Evolutionary conservation across 2,329 filamentous ascomycete genomes (phyloP).

Genomic region (Hypoxylon rubiginosum): DNA sequence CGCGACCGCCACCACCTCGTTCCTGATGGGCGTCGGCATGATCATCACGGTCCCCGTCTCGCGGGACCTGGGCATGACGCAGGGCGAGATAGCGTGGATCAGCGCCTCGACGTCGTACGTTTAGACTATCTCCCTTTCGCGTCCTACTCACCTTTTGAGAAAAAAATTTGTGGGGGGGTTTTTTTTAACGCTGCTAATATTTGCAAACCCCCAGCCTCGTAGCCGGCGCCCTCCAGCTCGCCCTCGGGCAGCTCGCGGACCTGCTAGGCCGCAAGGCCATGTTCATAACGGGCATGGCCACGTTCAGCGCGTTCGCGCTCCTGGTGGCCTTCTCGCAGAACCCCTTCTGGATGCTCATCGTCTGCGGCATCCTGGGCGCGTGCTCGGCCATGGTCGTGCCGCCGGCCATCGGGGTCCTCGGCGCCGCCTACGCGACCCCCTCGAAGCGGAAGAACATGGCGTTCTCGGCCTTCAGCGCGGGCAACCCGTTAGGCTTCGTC

Average conservation of each 20-base stretch:
- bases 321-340: constrained; percentile 71
- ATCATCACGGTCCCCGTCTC: constrained; percentile 74
- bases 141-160: too few species aligned
- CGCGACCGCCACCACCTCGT: constrained; percentile 73
- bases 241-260: constrained; percentile 75
- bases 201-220: constrained; percentile 61
- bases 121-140: too few species aligned
- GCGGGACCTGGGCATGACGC: constrained; percentile 71
- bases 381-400: constrained; percentile 73
- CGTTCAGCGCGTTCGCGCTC: constrained; percentile 69
- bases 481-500: constrained; percentile 55
- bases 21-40: constrained; percentile 70
- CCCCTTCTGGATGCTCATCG: constrained; percentile 70
- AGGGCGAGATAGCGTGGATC: constrained; percentile 77
- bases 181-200: constrained; percentile 24
- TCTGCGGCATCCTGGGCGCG: constrained; percentile 75
- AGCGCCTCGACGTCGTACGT: constrained; percentile 70
- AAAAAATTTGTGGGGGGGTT: too few species aligned
- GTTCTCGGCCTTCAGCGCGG: constrained; percentile 52
- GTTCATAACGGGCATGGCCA: constrained; percentile 70
- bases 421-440: constrained; percentile 72
- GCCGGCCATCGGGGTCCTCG: constrained; percentile 73
- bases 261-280: constrained; percentile 73
- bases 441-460: constrained; percentile 54
- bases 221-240: constrained; percentile 74